Percentiles rank a stretch among this genome's conserved stretches.
Evolutionary conservation across 495 filamentous ascomycete species (phyloP).

Genomic region (Massariosphaeria phaeospora): DNA sequence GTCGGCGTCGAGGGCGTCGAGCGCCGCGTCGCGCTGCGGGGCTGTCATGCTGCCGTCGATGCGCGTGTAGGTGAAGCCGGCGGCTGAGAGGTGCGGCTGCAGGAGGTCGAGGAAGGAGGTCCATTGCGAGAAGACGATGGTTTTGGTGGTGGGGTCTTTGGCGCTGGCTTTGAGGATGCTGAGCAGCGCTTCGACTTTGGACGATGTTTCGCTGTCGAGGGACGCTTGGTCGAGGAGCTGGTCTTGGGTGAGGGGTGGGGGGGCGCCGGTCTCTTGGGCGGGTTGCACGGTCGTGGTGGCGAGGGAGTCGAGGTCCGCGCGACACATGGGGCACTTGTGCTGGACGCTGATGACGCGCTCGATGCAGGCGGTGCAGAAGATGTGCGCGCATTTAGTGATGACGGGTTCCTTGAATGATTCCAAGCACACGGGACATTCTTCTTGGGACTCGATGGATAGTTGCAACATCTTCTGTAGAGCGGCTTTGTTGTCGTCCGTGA

Average conservation of each 20-base stretch:
- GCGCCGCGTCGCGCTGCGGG: constrained; percentile 61
- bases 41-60: constrained; percentile 81
- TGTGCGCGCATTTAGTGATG: constrained; percentile 85
- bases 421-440: constrained; percentile 80
- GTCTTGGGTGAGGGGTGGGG: constrained; percentile 28
- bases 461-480: constrained; percentile 75
- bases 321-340: constrained; percentile 84
- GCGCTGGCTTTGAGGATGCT: constrained; percentile 66
- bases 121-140: constrained; percentile 91
- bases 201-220: constrained; percentile 64
- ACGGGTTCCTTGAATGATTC: constrained; percentile 69
- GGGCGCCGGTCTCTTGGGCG: constrained; percentile 43
- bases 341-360: constrained; percentile 72
- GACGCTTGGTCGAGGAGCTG: constrained; percentile 45
- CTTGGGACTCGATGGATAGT: constrained; percentile 72
- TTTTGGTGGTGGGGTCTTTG: constrained; percentile 65
- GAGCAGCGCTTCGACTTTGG: constrained; percentile 79
- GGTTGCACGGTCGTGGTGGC: constrained; percentile 50
- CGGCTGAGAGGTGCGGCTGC: constrained; percentile 60
- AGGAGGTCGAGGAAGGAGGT: constrained; percentile 81
- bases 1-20: constrained; percentile 60
- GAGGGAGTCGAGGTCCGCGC: constrained; percentile 58
- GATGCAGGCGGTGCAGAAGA: constrained; percentile 73
- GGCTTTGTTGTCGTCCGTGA: constrained; percentile 67
- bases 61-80: constrained; percentile 61